Evolutionary conservation across 768 basidiomycete genomes (phyloP).

Genomic region (Sarcodon sp.): DNA sequence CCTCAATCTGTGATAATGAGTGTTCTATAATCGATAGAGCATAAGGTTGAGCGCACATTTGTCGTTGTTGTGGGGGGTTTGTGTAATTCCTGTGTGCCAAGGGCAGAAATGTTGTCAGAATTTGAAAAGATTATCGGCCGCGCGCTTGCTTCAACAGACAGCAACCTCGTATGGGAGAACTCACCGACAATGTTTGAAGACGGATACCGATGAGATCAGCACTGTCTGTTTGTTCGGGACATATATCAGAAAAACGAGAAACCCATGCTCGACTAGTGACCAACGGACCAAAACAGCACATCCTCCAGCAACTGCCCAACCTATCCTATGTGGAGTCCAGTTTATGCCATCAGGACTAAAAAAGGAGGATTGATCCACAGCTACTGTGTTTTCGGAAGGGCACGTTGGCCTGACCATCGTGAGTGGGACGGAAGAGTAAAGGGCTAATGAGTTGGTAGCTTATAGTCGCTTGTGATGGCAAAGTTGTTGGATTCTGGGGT

Average conservation of each 20-base stretch:
- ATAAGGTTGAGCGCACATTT: slow-evolving; percentile 37
- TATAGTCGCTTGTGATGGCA: too few relatives aligned
- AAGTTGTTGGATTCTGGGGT: too few relatives aligned
- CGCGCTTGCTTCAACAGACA: not conserved
- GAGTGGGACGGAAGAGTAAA: not conserved
- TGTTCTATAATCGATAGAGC: not conserved
- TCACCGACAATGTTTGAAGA: slow-evolving; percentile 54
- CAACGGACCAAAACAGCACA: slow-evolving; percentile 41
- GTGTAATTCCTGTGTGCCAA: slow-evolving; percentile 50
- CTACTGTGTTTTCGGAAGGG: slow-evolving; percentile 34
- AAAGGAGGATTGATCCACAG: slow-evolving; percentile 47
- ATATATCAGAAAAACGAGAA: not conserved
- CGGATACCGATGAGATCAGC: slow-evolving; percentile 41
- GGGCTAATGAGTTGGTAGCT: too few relatives aligned
- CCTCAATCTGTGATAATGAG: slow-evolving; percentile 35
- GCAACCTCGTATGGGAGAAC: slow-evolving; percentile 7
- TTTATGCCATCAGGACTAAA: slow-evolving; percentile 40
- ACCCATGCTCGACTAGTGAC: not conserved
- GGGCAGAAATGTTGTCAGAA: not conserved
- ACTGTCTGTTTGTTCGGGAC: slow-evolving; percentile 30
- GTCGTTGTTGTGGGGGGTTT: slow-evolving; percentile 61
- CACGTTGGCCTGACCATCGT: slow-evolving; percentile 17
- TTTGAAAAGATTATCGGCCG: not conserved
- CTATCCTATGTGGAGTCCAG: slow-evolving; percentile 55
- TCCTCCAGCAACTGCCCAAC: slow-evolving; percentile 61